Evolutionary conservation across 2,329 filamentous ascomycete species (phyloP).

Genomic region (Trichoderma breve): DNA sequence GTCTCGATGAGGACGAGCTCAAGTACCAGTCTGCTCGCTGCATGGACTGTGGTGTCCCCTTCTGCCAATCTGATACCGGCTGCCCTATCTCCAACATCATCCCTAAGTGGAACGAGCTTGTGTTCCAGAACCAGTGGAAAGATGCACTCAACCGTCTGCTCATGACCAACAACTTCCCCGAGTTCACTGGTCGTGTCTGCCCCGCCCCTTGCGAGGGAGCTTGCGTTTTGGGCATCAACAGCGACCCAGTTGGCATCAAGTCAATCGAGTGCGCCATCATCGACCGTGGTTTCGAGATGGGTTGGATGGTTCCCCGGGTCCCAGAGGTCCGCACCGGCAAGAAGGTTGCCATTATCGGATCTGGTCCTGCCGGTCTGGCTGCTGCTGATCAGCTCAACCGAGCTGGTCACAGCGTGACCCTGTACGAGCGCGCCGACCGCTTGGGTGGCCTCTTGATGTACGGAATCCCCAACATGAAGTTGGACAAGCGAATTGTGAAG

Average conservation of each 20-base stretch:
- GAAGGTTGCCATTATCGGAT: slow-evolving; percentile 84
- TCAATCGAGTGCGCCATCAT: slow-evolving; percentile 98
- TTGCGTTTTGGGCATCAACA: slow-evolving; percentile 93
- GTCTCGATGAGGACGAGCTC: slow-evolving; percentile 88
- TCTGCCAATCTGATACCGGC: slow-evolving; percentile 94
- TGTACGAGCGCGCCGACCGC: slow-evolving; percentile 91
- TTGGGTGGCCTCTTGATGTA: slow-evolving; percentile 94
- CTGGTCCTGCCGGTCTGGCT: slow-evolving; percentile 86
- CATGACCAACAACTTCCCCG: slow-evolving; percentile 98
- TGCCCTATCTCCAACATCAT: slow-evolving; percentile 98
- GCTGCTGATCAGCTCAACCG: slow-evolving; percentile 92
- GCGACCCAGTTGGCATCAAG: slow-evolving; percentile 96
- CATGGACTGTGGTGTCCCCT: slow-evolving; percentile 98
- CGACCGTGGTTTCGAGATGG: slow-evolving; percentile 95
- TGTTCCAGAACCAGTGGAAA: slow-evolving; percentile 76
- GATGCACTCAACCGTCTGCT: slow-evolving; percentile 88
- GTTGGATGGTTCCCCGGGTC: slow-evolving; percentile 88
- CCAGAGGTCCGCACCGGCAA: slow-evolving; percentile 82
- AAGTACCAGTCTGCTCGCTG: slow-evolving; percentile 96
- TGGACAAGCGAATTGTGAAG: slow-evolving; percentile 96
- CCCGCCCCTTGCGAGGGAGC: slow-evolving; percentile 95
- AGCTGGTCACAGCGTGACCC: slow-evolving; percentile 81
- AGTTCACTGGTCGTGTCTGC: slow-evolving; percentile 96
- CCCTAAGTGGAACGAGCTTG: slow-evolving; percentile 90
- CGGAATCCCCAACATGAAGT: slow-evolving; percentile 99